Evolutionary conservation across 164 flowering plant species (phyloP).

Genomic region (Tinospora cordifolia): DNA sequence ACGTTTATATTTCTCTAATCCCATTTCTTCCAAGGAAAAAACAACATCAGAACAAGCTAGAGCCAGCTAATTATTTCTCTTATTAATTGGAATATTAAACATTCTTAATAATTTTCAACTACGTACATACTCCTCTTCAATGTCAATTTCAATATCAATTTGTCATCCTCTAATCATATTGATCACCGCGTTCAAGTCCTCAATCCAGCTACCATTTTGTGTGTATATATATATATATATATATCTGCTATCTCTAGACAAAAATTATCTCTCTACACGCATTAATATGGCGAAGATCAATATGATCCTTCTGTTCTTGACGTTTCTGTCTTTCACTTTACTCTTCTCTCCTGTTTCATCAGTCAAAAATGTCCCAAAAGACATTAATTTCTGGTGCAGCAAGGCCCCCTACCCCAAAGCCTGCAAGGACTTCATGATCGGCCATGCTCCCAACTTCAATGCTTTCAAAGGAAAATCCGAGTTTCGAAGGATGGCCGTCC

Average conservation of each 20-base stretch:
- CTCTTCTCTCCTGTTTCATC: slow-evolving; percentile 10
- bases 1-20: not conserved
- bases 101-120: no score
- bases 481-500: slow-evolving; percentile 34
- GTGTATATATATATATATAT: not conserved
- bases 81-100: not conserved
- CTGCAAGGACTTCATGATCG: slow-evolving; percentile 44
- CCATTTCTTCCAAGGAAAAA: not conserved
- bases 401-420: slow-evolving; percentile 54
- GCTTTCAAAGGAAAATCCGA: slow-evolving; percentile 30
- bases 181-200: not conserved
- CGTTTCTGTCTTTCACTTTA: slow-evolving; percentile 7
- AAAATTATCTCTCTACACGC: not conserved
- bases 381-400: slow-evolving; percentile 44
- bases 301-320: not conserved
- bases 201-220: not conserved
- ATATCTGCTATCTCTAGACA: not conserved
- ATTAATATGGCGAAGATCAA: not conserved
- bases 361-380: not conserved
- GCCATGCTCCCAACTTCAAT: slow-evolving; percentile 9
- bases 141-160: no score
- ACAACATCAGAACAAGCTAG: not conserved
- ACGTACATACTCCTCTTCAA: not conserved
- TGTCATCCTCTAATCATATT: no score
- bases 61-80: not conserved